Evolutionary conservation across 345 rosid species (phyloP), one percentile per base, ranked within the genome.

Genomic region (Corchorus capsularis): DNA sequence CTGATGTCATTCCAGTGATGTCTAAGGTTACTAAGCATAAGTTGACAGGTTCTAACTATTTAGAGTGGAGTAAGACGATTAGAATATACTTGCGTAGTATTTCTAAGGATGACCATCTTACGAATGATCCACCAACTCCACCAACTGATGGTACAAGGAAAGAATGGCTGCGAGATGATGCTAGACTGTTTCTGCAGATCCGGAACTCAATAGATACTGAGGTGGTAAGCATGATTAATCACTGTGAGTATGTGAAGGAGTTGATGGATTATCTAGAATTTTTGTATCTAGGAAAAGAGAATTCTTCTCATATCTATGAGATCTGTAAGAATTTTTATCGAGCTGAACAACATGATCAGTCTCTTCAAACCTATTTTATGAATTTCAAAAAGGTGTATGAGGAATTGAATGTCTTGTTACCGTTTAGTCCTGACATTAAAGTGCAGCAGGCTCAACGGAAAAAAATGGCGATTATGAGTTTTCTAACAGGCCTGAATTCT

Each of bases 381-480:
- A 45, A 5, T 45, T 45, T 45, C 6, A 45, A 45, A 4, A 2
- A 5, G 47, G 9, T 5, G 6, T 35, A 72, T 16, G 6, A 17
- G 6, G 74, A 71, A 14, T 8, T 71, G 0, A 55, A 71, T 14
- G 15, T 53, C 3, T 8, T 71, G 0, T 1, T 53, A 14, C 74
- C 74, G 0, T 12, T 52, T 15, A 54, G 74, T 11, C 0, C 13
- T 5, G 61, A 71, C 16, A 7, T 71, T 3, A 71, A 52, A 35
- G 17, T 13, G 1, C 49, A 52, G 22, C 32, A 71, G 54, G 3
- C 0, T 15, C 74, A 71, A 39, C 0, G 63, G 15, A 71, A 63
- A 15, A 43, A 75, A 11, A 63, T 75, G 59, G 54, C 78, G 0
- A 13, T 75, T 0, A 49, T 75, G 71, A 75, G 78, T 1, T 75